Percentiles rank a stretch among this genome's conserved stretches.
phyloP scores from a whole-genome alignment of 352 stramenopile genomes.

The Phytophthora pistaciae region DNA sequence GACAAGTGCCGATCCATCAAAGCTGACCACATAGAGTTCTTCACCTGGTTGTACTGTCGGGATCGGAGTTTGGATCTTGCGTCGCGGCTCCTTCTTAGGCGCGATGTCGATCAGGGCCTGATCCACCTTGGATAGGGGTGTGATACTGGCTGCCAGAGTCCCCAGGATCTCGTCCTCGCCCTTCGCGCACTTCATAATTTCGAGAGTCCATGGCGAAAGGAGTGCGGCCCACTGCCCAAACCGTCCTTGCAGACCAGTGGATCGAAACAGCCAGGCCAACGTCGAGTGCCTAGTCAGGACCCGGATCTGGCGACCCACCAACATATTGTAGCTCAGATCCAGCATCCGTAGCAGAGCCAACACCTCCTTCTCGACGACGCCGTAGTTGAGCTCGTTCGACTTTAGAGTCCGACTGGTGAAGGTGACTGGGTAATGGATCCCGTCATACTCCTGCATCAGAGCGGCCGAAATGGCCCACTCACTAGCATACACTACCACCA shows the following conservation, averaged over 20 bases:
- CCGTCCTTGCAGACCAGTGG: background rate
- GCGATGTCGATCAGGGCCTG: background rate
- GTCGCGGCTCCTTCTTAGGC: slow-evolving; percentile 1
- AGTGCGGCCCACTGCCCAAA: slow-evolving; percentile 3
- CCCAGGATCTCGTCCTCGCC: slow-evolving; percentile 10
- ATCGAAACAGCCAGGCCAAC: slow-evolving; percentile 11
- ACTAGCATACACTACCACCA: background rate
- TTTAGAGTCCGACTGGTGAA: slow-evolving; percentile 21
- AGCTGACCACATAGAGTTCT: slow-evolving; percentile 3
- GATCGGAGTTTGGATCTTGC: background rate
- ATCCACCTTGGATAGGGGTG: slow-evolving; percentile 1
- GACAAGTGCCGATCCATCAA: slow-evolving; percentile 2
- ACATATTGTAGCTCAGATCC: slow-evolving; percentile 1
- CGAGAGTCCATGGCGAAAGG: background rate
- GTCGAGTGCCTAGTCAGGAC: slow-evolving; percentile 6
- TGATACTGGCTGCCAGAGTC: slow-evolving; percentile 4
- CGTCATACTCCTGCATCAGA: background rate
- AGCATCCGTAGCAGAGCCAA: slow-evolving; percentile 8
- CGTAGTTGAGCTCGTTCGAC: slow-evolving; percentile 15
- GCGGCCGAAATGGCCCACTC: background rate
- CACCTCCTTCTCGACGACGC: slow-evolving; percentile 10
- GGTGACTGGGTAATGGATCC: slow-evolving; percentile 2
- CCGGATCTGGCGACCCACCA: slow-evolving; percentile 1
- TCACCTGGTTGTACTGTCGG: background rate
- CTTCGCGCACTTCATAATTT: background rate